Base-by-base conservation (phyloP, 2,329 filamentous ascomycete species). In the Cylindrodendrum hubeiense region DNA sequence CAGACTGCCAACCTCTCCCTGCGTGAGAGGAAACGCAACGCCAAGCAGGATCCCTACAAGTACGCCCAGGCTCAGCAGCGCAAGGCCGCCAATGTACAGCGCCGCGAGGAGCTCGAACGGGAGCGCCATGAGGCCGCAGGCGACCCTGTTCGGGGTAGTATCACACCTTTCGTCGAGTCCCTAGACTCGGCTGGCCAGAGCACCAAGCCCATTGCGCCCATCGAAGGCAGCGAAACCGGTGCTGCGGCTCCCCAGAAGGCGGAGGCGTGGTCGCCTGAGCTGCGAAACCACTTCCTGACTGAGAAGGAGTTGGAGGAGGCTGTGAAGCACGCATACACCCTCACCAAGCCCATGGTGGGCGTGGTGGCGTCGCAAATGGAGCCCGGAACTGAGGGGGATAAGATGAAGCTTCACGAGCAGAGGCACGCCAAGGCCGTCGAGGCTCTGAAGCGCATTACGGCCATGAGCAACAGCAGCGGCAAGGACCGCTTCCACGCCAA, bases 401-500 rank as follows among this genome's bases (percentile, higher is more conserved):
- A 77, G 55, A 63, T 77, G 65, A 77, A 79, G 59, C 58, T 79
- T 62, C 90, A 91, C 75, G 81, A 86, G 24, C 74, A 83, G 70
- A 79, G 83, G 44, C 92, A 95, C 74, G 79, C 82, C 21, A 92
- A 88, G 74, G 94, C 94, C 2, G 81, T 90, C 26, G 89, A 92
- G 71, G 96, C 94, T 10, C 85, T 99, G 68, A 83, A 86, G 69
- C 91, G 95, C 60, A 98, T 99, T 78, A 88, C 93, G 1, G 87
- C 89, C 46, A 83, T 99, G 59, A 86, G 87, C 43, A 94, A 97
- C 75, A 91, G 90, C 73, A 95, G 89, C 79, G 90, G 88, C 71
- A 91, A 92, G 79, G 93, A 97, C 75, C 88, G 89, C 56, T 90
- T 91, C 72, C 91, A 94, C 71, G 89, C 93, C 76, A 98, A 98